These are phyloP conservation scores for Cyberlindnera japonica DNA, from an alignment of 805 yeast genomes.

Conservation along the genomic window DNA sequence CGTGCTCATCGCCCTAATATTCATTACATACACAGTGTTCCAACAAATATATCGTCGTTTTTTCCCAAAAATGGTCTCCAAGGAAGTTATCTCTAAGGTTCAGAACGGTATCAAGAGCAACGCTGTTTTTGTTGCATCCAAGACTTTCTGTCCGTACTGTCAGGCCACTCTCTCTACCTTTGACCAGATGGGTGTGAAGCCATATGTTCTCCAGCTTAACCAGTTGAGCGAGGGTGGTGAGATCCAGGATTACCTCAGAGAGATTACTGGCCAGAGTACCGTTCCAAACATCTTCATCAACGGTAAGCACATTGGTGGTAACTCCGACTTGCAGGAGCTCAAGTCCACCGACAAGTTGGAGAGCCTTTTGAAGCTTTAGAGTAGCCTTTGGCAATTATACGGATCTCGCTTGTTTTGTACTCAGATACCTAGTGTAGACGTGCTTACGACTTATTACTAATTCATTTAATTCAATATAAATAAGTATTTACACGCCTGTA, in stretches of 20 bases:
- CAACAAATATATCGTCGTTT: conserved; percentile 4
- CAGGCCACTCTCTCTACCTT: conserved; percentile 41
- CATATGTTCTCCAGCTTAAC: conserved; percentile 42
- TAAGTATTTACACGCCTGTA: not conserved
- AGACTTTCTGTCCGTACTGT: conserved; percentile 70
- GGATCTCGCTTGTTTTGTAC: too few species aligned
- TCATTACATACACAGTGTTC: conserved; percentile 3
- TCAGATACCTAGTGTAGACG: too few species aligned
- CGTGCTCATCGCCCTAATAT: not conserved
- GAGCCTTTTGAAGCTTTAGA: conserved; percentile 29
- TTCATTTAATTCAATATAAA: not conserved
- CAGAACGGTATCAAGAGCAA: conserved; percentile 60
- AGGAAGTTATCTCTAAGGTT: conserved; percentile 54
- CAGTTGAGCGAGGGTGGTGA: conserved; percentile 70
- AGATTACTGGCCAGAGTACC: conserved; percentile 84
- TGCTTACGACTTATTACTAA: too few species aligned
- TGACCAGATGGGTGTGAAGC: conserved; percentile 40
- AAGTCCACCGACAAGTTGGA: conserved; percentile 59
- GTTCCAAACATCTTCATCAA: conserved; percentile 91
- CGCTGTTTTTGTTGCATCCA: conserved; percentile 77
- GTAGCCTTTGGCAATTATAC: not conserved
- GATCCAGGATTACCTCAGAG: conserved; percentile 72
- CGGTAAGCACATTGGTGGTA: conserved; percentile 95
- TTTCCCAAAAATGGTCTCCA: conserved; percentile 47
- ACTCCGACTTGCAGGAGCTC: conserved; percentile 79